A percentile compares a stretch with the other conserved stretches of the same genome.
These are phyloP conservation scores for Verticillium longisporum DNA, from an alignment of 2,329 filamentous ascomycete species.

Conservation along the genomic window DNA sequence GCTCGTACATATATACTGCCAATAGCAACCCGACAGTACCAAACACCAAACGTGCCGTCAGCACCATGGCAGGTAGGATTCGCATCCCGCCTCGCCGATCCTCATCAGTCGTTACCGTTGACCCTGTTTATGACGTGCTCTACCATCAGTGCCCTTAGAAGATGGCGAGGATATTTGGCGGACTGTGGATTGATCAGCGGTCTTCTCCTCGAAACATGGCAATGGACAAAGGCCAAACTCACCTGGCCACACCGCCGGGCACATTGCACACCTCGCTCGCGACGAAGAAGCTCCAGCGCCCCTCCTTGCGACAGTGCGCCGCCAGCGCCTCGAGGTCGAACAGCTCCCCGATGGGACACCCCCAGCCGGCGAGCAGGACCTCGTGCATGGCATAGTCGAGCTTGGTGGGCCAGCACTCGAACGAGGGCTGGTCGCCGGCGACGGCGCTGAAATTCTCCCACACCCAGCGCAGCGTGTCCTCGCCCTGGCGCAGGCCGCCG, in stretches of 20 bases:
- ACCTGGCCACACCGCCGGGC: slow-evolving; percentile 16
- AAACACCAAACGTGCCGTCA: no score
- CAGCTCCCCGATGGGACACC: slow-evolving; percentile 33
- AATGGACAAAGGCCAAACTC: not conserved
- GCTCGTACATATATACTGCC: not conserved
- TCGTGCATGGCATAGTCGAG: slow-evolving; percentile 29
- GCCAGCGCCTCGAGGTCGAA: slow-evolving; percentile 31
- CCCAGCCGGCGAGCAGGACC: slow-evolving; percentile 32
- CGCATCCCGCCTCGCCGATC: no score
- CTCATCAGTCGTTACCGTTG: no score
- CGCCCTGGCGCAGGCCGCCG: slow-evolving; percentile 38
- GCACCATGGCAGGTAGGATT: no score
- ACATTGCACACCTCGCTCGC: slow-evolving; percentile 29
- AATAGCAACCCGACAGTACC: not conserved
- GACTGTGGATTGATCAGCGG: slow-evolving; percentile 10
- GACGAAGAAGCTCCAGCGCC: slow-evolving; percentile 31
- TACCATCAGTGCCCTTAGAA: slow-evolving; percentile 15
- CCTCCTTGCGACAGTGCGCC: slow-evolving; percentile 22
- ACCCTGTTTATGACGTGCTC: no score
- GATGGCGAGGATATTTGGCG: slow-evolving; percentile 28
- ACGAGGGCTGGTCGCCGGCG: slow-evolving; percentile 45
- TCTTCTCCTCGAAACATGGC: not conserved
- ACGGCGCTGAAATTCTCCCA: slow-evolving; percentile 54
- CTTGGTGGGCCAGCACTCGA: slow-evolving; percentile 38
- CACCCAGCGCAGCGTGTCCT: slow-evolving; percentile 45